phyloP scores from a whole-genome alignment of 345 rosid species.

The Populus ilicifolia region DNA sequence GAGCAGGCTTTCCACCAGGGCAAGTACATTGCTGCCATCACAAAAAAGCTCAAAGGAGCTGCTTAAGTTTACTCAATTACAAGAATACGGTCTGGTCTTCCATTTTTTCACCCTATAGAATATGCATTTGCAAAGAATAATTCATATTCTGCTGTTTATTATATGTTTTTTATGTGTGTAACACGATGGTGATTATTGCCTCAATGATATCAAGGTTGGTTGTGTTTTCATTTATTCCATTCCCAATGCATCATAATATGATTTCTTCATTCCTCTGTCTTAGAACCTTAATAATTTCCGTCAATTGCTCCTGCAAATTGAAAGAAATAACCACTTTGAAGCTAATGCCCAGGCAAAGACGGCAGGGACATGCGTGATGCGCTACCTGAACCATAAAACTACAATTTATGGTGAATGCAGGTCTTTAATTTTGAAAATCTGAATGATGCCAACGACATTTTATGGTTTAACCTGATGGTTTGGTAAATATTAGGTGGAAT shows the following conservation, averaged over 20 bases:
- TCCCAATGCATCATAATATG: neutral
- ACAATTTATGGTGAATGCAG: too few species aligned
- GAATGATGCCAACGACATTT: too few species aligned
- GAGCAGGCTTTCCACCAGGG: slow-evolving; percentile 96
- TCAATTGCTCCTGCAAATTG: too few species aligned
- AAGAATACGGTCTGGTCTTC: slow-evolving; percentile 6
- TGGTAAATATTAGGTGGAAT: neutral
- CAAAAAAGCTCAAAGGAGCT: slow-evolving; percentile 84
- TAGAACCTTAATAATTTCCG: neutral
- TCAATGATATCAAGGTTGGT: slow-evolving; percentile 19
- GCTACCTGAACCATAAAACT: neutral
- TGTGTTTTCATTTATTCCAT: slow-evolving; percentile 3
- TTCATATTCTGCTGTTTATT: slow-evolving; percentile 12
- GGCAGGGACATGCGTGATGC: neutral
- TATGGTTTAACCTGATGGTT: neutral
- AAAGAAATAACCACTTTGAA: neutral
- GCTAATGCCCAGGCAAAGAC: neutral
- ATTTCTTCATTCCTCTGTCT: neutral
- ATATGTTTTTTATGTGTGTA: slow-evolving; percentile 23
- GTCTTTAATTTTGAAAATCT: too few species aligned
- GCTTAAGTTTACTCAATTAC: slow-evolving; percentile 23
- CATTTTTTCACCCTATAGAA: slow-evolving; percentile 16
- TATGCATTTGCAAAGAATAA: slow-evolving; percentile 25
- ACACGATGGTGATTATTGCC: slow-evolving; percentile 10
- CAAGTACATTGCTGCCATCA: slow-evolving; percentile 69